phyloP scores from a whole-genome alignment of 2,329 filamentous ascomycete species.

The Trichoderma citrinoviride region DNA sequence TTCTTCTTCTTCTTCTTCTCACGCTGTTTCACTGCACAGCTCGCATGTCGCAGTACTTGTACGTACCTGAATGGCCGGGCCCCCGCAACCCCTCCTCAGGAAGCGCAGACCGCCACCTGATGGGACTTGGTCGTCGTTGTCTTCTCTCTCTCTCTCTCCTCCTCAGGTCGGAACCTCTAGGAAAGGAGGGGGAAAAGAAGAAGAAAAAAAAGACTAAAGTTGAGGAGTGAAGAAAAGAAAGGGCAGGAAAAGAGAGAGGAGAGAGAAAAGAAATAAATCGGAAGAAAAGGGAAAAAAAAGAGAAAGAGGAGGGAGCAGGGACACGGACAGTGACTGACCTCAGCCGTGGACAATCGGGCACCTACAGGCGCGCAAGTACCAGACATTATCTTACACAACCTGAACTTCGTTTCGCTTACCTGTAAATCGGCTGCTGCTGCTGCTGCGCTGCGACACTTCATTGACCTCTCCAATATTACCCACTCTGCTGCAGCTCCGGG shows the following conservation, averaged over 20 bases:
- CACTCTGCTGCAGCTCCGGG: constrained; percentile 1
- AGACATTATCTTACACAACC: too few relatives aligned
- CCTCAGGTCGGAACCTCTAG: background rate
- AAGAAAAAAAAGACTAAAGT: background rate
- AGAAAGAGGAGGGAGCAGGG: background rate
- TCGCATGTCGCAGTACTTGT: background rate
- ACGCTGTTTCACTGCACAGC: background rate
- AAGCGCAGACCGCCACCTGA: constrained; percentile 6
- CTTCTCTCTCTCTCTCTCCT: background rate
- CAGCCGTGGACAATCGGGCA: constrained; percentile 13
- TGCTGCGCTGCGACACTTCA: background rate
- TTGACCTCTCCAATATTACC: background rate
- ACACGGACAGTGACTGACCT: background rate
- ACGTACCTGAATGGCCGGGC: background rate
- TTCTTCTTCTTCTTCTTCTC: background rate
- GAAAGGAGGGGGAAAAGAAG: background rate
- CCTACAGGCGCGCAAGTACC: too few relatives aligned
- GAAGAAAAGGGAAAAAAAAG: background rate
- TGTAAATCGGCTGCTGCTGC: background rate
- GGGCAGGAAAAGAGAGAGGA: background rate
- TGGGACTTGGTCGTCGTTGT: background rate
- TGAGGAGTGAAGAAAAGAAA: background rate
- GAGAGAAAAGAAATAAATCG: background rate
- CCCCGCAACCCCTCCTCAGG: constrained; percentile 5
- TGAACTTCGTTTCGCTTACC: background rate